These are phyloP conservation scores for Pseudonectria foliicola DNA, from an alignment of 2,329 filamentous ascomycete species.

Conservation along the genomic window DNA sequence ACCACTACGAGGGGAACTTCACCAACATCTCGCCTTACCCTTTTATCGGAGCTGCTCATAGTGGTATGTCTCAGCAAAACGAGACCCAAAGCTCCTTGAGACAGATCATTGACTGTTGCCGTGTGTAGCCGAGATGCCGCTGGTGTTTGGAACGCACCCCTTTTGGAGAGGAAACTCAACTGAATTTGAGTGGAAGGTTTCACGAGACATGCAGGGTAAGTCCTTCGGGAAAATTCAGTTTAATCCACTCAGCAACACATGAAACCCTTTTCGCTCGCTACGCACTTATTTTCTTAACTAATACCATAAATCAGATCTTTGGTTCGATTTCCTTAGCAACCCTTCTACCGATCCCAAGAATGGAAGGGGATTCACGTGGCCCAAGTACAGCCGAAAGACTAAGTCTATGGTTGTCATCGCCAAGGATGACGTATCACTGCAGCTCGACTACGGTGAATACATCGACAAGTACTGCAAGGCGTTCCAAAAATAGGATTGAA, in stretches of 20 bases:
- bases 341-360: slow-evolving; percentile 10
- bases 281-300: not conserved
- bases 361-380: slow-evolving; percentile 14
- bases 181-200: slow-evolving; percentile 22
- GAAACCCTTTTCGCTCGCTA: not conserved
- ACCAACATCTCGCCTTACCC: slow-evolving; percentile 29
- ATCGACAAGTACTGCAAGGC: no score
- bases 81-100: no score
- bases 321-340: slow-evolving; percentile 19
- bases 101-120: no score
- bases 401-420: slow-evolving; percentile 17
- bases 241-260: no score
- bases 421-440: slow-evolving; percentile 5
- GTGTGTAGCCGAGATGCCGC: slow-evolving; percentile 19
- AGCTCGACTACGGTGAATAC: slow-evolving; percentile 1
- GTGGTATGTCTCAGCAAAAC: slow-evolving; percentile 16
- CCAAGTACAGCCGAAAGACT: slow-evolving; percentile 11
- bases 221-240: no score
- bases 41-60: slow-evolving; percentile 30
- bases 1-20: slow-evolving; percentile 35
- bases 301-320: slow-evolving; percentile 12
- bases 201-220: slow-evolving; percentile 20
- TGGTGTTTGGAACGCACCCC: slow-evolving; percentile 24
- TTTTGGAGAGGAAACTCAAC: slow-evolving; percentile 23
- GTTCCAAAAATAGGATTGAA: no score